Evolutionary conservation across 495 filamentous ascomycete genomes (phyloP), one percentile per base, ranked within the genome.

Genomic region (Diplogelasinospora grovesii): DNA sequence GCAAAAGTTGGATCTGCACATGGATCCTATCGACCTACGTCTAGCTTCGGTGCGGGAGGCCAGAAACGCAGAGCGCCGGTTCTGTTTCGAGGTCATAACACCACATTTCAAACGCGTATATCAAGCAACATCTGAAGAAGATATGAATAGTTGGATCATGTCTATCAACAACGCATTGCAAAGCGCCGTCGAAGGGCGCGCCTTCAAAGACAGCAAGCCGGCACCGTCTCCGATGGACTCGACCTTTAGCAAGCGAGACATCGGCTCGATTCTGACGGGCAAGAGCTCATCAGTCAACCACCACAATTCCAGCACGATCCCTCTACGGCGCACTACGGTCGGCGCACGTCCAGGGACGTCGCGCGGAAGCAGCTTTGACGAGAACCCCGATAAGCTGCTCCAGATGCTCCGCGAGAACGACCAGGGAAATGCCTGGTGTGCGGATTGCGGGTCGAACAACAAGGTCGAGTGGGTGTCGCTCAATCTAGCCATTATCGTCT

Each of bases 391-490:
- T 37, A 87, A 81, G 52, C 69, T 99, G 3, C 74, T 97, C 8
- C 86, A 95, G 56, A 74, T 82, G 36, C 74, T 99, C 19, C 85
- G 92, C 28, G 87, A 94, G 25, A 83, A 83, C 22, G 93, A 97
- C 47, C 82, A 95, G 48, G 88, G 86, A 14, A 99, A 99, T 60
- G 84, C 79, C 38, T 86, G 82, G 78, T 99, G 92, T 60, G 92
- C 90, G 16, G 92, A 99, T 56, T 99, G 92, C 57, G 87, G 85
- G 10, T 93, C 89, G 16, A 81, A 82, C 21, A 75, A 81, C 48
- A 96, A 94, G 61, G 86, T 93, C 13, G 93, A 99, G 60, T 99
- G 92, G 92, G 92, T 95, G 26, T 96, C 90, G 1, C 95, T 99
- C 59, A 99, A 99, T 50, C 75, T 99, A 3, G 93, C 85, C 21